Conservation (phyloP, 192 early-diverging fungal genomes). For the Endogone sp. region DNA sequence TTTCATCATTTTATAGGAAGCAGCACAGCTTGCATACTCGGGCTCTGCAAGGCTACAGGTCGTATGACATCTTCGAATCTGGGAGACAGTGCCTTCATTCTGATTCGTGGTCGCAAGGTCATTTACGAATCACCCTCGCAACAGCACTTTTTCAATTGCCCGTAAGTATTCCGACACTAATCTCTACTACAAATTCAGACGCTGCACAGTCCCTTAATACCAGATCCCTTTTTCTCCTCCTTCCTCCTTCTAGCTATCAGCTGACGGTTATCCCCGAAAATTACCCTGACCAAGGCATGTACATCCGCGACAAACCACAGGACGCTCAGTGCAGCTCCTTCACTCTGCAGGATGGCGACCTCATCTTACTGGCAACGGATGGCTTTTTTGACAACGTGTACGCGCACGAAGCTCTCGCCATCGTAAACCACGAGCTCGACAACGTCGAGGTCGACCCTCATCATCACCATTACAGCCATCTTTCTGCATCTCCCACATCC, state of each 20-base stretch:
- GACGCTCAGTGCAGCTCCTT: conserved; percentile 47
- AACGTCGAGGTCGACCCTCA: conserved; percentile 20
- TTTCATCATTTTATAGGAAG: too few species aligned
- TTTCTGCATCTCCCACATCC: neutral
- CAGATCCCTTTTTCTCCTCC: neutral
- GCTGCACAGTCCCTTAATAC: neutral
- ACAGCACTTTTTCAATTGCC: conserved; percentile 63
- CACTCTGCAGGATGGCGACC: conserved; percentile 52
- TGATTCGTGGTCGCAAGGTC: conserved; percentile 48
- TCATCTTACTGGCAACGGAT: conserved; percentile 55
- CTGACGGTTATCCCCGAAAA: conserved; percentile 49
- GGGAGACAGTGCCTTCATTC: conserved; percentile 52
- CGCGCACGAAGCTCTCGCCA: conserved; percentile 43
- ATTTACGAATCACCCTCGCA: conserved; percentile 56
- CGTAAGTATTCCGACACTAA: conserved; percentile 29
- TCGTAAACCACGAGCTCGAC: conserved; percentile 42
- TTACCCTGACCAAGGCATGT: conserved; percentile 42
- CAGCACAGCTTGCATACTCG: conserved; percentile 55
- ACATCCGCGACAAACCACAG: conserved; percentile 52
- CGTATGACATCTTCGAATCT: conserved; percentile 48
- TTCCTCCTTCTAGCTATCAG: conserved; percentile 41
- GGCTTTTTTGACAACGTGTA: conserved; percentile 63
- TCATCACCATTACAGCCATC: too few species aligned
- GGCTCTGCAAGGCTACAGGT: conserved; percentile 49
- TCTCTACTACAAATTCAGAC: neutral